Conservation (phyloP, 306 rosid genomes). For the Quercus gilva region DNA sequence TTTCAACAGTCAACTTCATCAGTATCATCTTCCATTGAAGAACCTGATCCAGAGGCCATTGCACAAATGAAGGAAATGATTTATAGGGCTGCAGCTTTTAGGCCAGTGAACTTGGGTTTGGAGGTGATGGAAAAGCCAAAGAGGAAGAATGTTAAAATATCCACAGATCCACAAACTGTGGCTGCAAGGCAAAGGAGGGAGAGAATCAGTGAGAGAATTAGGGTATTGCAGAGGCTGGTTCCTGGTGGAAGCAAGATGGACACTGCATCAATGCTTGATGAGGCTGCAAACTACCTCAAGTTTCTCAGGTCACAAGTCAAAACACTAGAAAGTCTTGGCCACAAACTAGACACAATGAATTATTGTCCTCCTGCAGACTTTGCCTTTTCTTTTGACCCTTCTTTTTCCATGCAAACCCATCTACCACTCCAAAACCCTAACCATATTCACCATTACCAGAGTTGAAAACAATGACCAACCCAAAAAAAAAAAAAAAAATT, state of each 20-base stretch:
- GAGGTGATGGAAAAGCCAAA: constrained; percentile 65
- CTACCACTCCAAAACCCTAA: constrained; percentile 41
- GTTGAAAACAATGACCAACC: constrained; percentile 16
- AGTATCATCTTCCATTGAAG: constrained; percentile 43
- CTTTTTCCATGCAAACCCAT: constrained; percentile 74
- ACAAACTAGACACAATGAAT: constrained; percentile 62
- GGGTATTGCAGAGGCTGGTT: constrained; percentile 82
- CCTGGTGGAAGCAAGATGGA: constrained; percentile 99
- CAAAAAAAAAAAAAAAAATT: not conserved
- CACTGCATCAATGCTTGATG: constrained; percentile 97
- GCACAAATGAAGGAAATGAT: constrained; percentile 98
- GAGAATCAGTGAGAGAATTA: constrained; percentile 77
- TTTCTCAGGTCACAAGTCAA: constrained; percentile 81
- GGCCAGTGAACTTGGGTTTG: constrained; percentile 81
- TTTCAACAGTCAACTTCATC: constrained; percentile 71
- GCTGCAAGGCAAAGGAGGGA: constrained; percentile 98
- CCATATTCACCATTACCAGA: constrained; percentile 32
- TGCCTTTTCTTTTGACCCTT: constrained; percentile 87
- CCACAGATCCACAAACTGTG: constrained; percentile 92
- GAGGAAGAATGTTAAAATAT: constrained; percentile 85
- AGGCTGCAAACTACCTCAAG: constrained; percentile 92
- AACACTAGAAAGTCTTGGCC: constrained; percentile 70
- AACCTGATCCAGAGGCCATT: constrained; percentile 83
- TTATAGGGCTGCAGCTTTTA: constrained; percentile 82
- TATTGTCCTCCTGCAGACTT: constrained; percentile 50